These are phyloP conservation scores for Ascochyta koolunga DNA, from an alignment of 2,329 filamentous ascomycete genomes.

Conservation along the genomic window DNA sequence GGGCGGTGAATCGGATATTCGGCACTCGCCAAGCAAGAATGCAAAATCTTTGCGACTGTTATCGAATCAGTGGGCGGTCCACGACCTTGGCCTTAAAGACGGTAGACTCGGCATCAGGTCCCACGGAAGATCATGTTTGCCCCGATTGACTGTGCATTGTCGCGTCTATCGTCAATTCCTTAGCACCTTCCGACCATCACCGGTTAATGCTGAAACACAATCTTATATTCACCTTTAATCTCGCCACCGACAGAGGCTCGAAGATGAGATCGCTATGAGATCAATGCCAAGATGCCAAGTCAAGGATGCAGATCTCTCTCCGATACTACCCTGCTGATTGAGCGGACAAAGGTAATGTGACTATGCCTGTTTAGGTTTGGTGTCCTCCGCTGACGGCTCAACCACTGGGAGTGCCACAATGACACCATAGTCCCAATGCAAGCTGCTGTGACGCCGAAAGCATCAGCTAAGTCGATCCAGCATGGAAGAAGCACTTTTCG, in stretches of 20 bases:
- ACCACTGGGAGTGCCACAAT: not conserved
- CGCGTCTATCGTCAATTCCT: too few species aligned
- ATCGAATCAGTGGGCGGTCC: not conserved
- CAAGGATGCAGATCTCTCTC: not conserved
- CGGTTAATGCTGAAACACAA: too few species aligned
- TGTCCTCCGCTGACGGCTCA: too few species aligned
- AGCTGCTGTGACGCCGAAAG: too few species aligned
- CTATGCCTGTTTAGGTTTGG: too few species aligned
- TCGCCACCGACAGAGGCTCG: not conserved
- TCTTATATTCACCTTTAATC: too few species aligned
- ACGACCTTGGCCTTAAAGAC: slow-evolving; percentile 1
- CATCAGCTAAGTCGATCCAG: too few species aligned
- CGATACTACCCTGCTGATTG: not conserved
- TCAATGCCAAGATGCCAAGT: slow-evolving; percentile 4
- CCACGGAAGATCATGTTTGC: not conserved
- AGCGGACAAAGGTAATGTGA: too few species aligned
- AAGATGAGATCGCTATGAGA: not conserved
- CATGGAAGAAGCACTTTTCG: too few species aligned
- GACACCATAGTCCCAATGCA: too few species aligned
- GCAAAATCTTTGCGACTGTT: not conserved
- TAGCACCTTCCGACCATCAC: not conserved
- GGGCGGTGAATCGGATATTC: slow-evolving; percentile 1
- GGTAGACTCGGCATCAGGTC: not conserved
- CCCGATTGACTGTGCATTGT: too few species aligned
- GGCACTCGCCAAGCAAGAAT: slow-evolving; percentile 9